These are phyloP conservation scores for Trichosporon asahii DNA, from an alignment of 1,284 basidiomycete genomes.

Conservation along the genomic window DNA sequence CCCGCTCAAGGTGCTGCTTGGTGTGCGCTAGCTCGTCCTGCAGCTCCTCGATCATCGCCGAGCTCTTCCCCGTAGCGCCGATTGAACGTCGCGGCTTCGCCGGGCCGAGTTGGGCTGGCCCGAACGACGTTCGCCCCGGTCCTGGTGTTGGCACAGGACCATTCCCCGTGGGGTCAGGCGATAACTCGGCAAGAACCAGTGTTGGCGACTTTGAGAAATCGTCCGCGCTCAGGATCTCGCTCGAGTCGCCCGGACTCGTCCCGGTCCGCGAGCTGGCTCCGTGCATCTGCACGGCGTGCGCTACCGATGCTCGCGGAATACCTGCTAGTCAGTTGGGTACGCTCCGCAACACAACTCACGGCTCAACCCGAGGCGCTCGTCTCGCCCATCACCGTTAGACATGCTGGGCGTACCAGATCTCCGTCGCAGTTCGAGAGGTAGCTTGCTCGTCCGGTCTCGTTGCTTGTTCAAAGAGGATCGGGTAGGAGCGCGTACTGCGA, in stretches of 20 bases:
- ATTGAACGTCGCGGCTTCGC: neutral
- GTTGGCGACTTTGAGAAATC: conserved; percentile 7
- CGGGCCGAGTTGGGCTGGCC: neutral
- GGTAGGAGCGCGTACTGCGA: conserved; percentile 23
- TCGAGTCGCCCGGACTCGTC: conserved; percentile 7
- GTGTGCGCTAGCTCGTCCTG: conserved; percentile 43
- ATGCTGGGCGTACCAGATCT: conserved; percentile 24
- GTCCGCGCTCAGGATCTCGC: conserved; percentile 4
- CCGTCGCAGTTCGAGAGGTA: neutral
- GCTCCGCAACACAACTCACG: conserved; percentile 26
- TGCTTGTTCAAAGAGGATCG: conserved; percentile 16
- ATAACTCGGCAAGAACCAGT: neutral
- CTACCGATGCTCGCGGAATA: conserved; percentile 42
- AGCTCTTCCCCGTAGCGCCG: conserved; percentile 34
- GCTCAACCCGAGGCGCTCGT: conserved; percentile 33
- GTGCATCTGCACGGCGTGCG: conserved; percentile 37
- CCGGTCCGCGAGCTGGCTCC: neutral
- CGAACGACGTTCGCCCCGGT: neutral
- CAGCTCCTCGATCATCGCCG: conserved; percentile 44
- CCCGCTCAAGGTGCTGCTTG: conserved; percentile 40
- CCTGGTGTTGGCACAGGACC: neutral
- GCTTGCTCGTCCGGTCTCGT: neutral
- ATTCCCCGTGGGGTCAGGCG: neutral
- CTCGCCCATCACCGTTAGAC: conserved; percentile 14
- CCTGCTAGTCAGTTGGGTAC: conserved; percentile 23